phyloP scores from a whole-genome alignment of 192 early-diverging fungal species.

The Podila horticola region DNA sequence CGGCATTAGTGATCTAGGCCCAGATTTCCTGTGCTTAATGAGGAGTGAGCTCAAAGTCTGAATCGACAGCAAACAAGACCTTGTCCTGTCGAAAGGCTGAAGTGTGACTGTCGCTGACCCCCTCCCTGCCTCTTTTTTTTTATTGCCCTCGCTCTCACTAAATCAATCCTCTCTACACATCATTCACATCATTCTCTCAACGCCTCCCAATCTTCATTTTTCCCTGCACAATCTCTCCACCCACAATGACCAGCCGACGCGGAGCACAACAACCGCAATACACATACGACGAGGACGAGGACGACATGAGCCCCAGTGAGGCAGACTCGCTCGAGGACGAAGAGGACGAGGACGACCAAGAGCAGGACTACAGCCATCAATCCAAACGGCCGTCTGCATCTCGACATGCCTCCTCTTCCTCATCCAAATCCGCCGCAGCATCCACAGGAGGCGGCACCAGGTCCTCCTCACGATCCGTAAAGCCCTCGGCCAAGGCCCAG shows the following conservation, averaged over 20 bases:
- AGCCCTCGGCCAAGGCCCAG: background rate
- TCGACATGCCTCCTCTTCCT: slow-evolving; percentile 9
- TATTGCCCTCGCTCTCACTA: background rate
- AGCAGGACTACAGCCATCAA: slow-evolving; percentile 14
- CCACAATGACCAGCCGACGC: background rate
- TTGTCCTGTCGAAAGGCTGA: no score
- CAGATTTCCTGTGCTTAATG: no score
- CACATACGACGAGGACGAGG: slow-evolving; percentile 33
- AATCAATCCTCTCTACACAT: background rate
- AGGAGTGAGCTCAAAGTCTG: no score
- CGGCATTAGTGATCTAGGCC: no score
- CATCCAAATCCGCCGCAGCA: slow-evolving; percentile 1
- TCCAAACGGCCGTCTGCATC: background rate
- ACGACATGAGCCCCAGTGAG: slow-evolving; percentile 5
- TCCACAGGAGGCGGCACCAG: background rate
- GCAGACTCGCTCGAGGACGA: slow-evolving; percentile 12
- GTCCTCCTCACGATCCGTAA: slow-evolving; percentile 1
- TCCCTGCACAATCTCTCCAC: background rate
- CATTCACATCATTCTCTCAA: background rate
- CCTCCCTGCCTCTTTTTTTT: background rate
- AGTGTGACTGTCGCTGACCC: no score
- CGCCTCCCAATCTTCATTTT: background rate
- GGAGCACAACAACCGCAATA: slow-evolving; percentile 29
- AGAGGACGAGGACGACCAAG: slow-evolving; percentile 12
- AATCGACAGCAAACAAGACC: no score